phyloP scores from a whole-genome alignment of 2,329 filamentous ascomycete species.

The Hymenoscyphus infarciens region DNA sequence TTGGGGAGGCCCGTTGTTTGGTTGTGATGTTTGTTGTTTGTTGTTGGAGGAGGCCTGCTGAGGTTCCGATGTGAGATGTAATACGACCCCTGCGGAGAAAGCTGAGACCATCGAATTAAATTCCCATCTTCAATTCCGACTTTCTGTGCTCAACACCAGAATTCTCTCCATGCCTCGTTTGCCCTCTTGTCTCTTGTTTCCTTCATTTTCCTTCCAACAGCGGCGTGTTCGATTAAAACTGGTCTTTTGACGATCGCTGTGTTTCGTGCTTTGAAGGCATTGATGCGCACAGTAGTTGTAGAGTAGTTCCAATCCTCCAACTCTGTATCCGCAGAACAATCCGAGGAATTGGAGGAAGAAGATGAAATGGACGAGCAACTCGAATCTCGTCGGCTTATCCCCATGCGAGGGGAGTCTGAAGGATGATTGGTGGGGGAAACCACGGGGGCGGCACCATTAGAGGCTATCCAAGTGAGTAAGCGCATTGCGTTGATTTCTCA shows the following conservation, averaged over 20 bases:
- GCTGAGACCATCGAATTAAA: not conserved
- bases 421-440: not conserved
- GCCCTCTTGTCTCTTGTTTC: constrained; percentile 18
- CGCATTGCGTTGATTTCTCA: constrained; percentile 19
- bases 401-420: not conserved
- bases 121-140: not conserved
- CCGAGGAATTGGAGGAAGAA: constrained; percentile 9
- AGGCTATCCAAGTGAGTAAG: constrained; percentile 20
- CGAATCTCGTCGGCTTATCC: not conserved
- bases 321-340: constrained; percentile 17
- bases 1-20: not conserved
- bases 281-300: not conserved
- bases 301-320: constrained; percentile 17
- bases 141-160: constrained; percentile 20
- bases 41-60: not conserved
- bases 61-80: not conserved
- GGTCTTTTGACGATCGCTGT: no score
- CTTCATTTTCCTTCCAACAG: constrained; percentile 16
- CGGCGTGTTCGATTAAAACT: constrained; percentile 15
- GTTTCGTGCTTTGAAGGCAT: not conserved
- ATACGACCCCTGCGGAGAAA: not conserved
- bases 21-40: not conserved
- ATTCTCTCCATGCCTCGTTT: constrained; percentile 20
- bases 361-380: not conserved
- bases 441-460: not conserved